Evolutionary conservation across 164 flowering plant genomes (phyloP).

Genomic region (Platanus orientalis): DNA sequence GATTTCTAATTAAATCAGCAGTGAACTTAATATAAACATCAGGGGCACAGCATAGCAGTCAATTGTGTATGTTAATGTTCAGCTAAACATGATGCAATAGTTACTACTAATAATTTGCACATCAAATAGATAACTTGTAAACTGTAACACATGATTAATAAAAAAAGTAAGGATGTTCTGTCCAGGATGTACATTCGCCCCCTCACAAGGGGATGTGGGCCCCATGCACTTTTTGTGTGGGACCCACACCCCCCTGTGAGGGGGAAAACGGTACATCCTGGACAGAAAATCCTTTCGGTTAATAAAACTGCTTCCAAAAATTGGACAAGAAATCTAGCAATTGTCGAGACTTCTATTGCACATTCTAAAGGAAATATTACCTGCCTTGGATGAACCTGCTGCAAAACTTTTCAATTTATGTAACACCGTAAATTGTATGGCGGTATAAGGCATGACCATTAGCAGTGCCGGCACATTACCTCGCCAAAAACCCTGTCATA

Average conservation of each 20-base stretch:
- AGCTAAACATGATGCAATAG: no score
- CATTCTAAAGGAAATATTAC: slow-evolving; percentile 28
- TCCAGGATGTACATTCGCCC: no score
- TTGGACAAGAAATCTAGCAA: neutral
- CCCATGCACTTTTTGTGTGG: no score
- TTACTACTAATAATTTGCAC: neutral
- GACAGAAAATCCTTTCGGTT: no score
- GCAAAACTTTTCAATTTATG: slow-evolving; percentile 75
- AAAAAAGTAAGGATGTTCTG: no score
- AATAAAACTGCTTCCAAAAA: neutral
- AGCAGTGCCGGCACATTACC: slow-evolving; percentile 98
- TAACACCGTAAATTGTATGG: slow-evolving; percentile 86
- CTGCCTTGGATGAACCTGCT: slow-evolving; percentile 90
- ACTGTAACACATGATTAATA: no score
- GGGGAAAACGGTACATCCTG: no score
- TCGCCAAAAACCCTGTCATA: slow-evolving; percentile 90
- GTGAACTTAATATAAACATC: neutral
- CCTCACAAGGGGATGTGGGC: no score
- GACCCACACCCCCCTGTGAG: no score
- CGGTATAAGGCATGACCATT: slow-evolving; percentile 96
- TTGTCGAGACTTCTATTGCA: neutral
- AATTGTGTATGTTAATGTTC: no score
- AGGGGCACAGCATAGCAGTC: neutral
- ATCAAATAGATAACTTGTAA: neutral
- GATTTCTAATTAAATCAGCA: neutral